Conservation (phyloP, 1,284 basidiomycete genomes). For the Tilletia horrida region DNA sequence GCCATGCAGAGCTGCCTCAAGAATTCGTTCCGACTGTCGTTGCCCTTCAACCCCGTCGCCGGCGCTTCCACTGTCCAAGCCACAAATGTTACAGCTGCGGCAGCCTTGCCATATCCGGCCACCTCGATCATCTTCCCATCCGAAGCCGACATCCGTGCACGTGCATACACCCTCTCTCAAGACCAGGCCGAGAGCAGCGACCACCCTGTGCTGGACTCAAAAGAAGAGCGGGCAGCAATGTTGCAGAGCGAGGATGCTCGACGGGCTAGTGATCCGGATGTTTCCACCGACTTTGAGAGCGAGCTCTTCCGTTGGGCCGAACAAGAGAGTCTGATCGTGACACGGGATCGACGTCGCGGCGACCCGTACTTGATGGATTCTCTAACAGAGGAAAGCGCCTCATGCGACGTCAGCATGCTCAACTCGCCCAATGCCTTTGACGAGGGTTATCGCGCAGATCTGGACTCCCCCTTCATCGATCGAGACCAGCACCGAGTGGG, state of each 20-base stretch:
- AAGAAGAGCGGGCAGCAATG: not conserved
- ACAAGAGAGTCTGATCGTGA: not conserved
- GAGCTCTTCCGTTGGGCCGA: constrained; percentile 22
- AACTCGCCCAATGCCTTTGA: constrained; percentile 6
- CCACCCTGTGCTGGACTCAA: not conserved
- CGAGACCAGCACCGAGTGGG: constrained; percentile 17
- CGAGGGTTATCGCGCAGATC: constrained; percentile 18
- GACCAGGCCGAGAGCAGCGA: not conserved
- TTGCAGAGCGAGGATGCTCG: constrained; percentile 15
- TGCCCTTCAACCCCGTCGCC: constrained; percentile 9
- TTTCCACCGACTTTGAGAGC: constrained; percentile 18
- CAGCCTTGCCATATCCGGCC: constrained; percentile 18
- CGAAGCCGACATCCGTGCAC: constrained; percentile 2
- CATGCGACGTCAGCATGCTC: not conserved
- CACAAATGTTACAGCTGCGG: not conserved
- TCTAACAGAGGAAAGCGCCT: not conserved
- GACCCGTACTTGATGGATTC: not conserved
- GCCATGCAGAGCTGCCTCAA: constrained; percentile 24
- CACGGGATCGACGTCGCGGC: not conserved
- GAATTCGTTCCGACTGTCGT: constrained; percentile 19
- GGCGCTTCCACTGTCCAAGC: not conserved
- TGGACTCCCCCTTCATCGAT: constrained; percentile 20
- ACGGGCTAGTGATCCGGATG: constrained; percentile 21
- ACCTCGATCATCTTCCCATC: constrained; percentile 24
- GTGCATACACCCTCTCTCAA: not conserved